Evolutionary conservation across 768 basidiomycete species (phyloP).

Genomic region (Mycena olivaceomarginata): DNA sequence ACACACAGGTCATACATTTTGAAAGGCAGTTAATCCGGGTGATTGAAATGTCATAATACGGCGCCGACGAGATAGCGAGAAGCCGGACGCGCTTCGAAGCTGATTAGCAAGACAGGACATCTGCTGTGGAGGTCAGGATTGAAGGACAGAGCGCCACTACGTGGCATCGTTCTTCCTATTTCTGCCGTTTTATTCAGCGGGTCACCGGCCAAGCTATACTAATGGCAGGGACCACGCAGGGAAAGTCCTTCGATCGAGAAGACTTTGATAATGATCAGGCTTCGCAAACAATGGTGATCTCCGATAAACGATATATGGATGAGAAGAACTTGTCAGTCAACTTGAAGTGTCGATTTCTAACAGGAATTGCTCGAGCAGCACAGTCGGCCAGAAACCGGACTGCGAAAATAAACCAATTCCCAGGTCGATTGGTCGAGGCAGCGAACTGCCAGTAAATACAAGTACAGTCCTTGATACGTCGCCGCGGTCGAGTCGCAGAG

Average conservation of each 20-base stretch:
- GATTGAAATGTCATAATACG: neutral
- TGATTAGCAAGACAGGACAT: conserved; percentile 1
- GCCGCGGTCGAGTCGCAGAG: too few species aligned
- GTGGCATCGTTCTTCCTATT: neutral
- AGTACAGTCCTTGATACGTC: too few species aligned
- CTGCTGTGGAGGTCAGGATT: neutral
- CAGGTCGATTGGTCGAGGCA: too few species aligned
- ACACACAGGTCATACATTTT: neutral
- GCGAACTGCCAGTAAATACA: too few species aligned
- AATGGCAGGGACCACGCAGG: neutral
- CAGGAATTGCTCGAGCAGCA: too few species aligned
- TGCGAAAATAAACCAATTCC: too few species aligned
- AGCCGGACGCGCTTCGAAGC: neutral
- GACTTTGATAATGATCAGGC: neutral
- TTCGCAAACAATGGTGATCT: neutral
- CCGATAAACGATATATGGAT: neutral
- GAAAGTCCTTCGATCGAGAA: neutral
- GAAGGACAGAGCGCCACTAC: neutral
- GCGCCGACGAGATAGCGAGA: neutral
- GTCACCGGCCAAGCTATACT: neutral
- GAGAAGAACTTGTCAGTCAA: too few species aligned
- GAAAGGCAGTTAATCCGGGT: neutral
- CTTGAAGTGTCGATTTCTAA: too few species aligned
- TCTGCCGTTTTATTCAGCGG: neutral
- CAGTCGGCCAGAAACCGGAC: neutral